Evolutionary conservation across 1,139 yeast genomes (phyloP).

Genomic region (Magnusiomyces fungicola): DNA sequence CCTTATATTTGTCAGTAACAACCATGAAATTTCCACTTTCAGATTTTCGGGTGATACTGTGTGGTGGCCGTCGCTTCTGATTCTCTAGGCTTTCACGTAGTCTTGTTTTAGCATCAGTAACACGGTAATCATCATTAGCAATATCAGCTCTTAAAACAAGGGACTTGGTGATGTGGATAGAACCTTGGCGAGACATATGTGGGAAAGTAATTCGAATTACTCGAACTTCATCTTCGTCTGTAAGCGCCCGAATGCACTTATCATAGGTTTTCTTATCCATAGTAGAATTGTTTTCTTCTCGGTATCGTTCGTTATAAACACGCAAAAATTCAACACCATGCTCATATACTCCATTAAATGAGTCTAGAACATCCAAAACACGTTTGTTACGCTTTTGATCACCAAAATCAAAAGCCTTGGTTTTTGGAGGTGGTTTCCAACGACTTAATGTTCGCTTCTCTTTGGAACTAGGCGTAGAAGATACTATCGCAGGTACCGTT

Average conservation of each 20-base stretch:
- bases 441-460: no score
- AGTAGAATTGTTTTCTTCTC: constrained; percentile 20
- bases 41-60: not conserved
- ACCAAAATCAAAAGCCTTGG: constrained; percentile 18
- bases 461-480: no score
- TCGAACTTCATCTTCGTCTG: constrained; percentile 22
- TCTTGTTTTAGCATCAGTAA: constrained; percentile 6
- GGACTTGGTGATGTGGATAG: constrained; percentile 16
- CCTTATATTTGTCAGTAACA: not conserved
- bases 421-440: not conserved
- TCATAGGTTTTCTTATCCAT: constrained; percentile 32
- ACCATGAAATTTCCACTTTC: constrained; percentile 3
- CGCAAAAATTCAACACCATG: constrained; percentile 25
- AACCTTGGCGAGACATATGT: constrained; percentile 14
- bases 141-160: constrained; percentile 20
- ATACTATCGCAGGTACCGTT: no score
- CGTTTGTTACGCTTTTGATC: constrained; percentile 30
- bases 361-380: constrained; percentile 27
- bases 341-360: constrained; percentile 31
- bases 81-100: not conserved
- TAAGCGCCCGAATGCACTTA: constrained; percentile 24
- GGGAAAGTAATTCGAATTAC: constrained; percentile 20
- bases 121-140: constrained; percentile 17
- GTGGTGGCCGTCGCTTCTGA: not conserved
- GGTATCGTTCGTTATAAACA: constrained; percentile 22